Evolutionary conservation across 768 basidiomycete genomes (phyloP).

Genomic region (Boletus sp.): DNA sequence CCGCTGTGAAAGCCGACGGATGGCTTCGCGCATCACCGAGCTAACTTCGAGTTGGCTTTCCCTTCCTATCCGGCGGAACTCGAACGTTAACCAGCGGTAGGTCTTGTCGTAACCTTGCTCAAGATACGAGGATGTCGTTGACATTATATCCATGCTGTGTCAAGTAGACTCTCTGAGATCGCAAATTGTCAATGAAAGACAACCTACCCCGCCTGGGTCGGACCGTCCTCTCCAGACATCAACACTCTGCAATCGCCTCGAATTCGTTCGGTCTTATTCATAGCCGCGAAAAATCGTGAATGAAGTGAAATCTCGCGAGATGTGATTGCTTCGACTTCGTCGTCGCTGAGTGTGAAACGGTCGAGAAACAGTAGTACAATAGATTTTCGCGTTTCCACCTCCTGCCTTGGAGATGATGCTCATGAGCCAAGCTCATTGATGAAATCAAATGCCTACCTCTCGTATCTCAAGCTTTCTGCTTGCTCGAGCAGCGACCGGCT

Average conservation of each 20-base stretch:
- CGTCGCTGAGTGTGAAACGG: slow-evolving; percentile 78
- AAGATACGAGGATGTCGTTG: slow-evolving; percentile 73
- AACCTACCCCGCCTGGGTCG: slow-evolving; percentile 71
- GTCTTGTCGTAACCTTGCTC: slow-evolving; percentile 92
- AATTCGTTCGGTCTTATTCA: slow-evolving; percentile 85
- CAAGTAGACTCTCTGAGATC: neutral
- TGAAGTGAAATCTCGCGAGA: slow-evolving; percentile 80
- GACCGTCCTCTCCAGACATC: slow-evolving; percentile 81
- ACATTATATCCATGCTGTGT: slow-evolving; percentile 83
- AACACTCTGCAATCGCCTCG: slow-evolving; percentile 82
- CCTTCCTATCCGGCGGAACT: slow-evolving; percentile 76
- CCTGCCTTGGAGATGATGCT: slow-evolving; percentile 44
- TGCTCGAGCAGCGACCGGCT: slow-evolving; percentile 80
- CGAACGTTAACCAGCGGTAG: slow-evolving; percentile 78
- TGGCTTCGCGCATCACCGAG: slow-evolving; percentile 63
- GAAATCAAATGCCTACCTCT: slow-evolving; percentile 50
- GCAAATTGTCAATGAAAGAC: neutral
- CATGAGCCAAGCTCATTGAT: neutral
- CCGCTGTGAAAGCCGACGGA: slow-evolving; percentile 70
- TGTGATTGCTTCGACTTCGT: slow-evolving; percentile 70
- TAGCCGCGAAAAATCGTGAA: slow-evolving; percentile 71
- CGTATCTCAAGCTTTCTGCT: slow-evolving; percentile 71
- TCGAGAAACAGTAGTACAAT: slow-evolving; percentile 79
- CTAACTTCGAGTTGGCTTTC: slow-evolving; percentile 74
- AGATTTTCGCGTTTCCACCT: slow-evolving; percentile 66